Evolutionary conservation across 176 grass and related monocot genomes (phyloP), one percentile per base, ranked within the genome.

Genomic region (Aegilops umbellulata): DNA sequence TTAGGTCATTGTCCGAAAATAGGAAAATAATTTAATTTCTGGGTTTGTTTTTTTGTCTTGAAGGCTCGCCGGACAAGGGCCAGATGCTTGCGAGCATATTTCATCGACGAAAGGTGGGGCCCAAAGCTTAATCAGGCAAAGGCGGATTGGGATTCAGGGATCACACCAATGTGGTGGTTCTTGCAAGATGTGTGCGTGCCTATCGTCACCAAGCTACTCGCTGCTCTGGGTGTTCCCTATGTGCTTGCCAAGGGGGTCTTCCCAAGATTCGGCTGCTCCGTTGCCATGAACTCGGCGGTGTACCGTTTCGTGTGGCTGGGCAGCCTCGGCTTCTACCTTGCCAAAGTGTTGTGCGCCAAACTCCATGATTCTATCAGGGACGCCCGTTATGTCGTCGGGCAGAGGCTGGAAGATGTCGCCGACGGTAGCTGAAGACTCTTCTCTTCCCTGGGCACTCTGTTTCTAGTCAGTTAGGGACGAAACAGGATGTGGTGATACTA

Each of bases 301-400:
- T 85, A 86, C 57, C 86, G 84, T 57, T 93, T 93, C 76, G 86
- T 88, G 22, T 93, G 92, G 88, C 15, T 90, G n/a, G 88, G 82
- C 42, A 65, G 80, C 44, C 74, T 88, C 3, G 65, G 76, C 25
- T 30, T 88, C 12, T 74, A 78, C 55, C 6, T 76, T 17, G 64
- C 69, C 53, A 90, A 85, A 65, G 44, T 26, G 42, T 38, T 88
- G 34, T 76, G 31, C 27, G 60, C 46, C 35, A 49, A 42, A 53
- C 69, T 91, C 74, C 92, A 91, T 6, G 72, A 86, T 65, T 79
- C 60, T n/a, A 90, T 93, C 26, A 83, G 76, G 88, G 92, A 93
- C 35, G 92, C 90, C 12, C 86, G 79, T 8, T 90, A 88, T 74
- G 78, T 83, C 32, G 65, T 93, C 10, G 92, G 92, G 25, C 83